phyloP scores from a whole-genome alignment of 1,284 basidiomycete genomes.

The Calocybe gambosa region DNA sequence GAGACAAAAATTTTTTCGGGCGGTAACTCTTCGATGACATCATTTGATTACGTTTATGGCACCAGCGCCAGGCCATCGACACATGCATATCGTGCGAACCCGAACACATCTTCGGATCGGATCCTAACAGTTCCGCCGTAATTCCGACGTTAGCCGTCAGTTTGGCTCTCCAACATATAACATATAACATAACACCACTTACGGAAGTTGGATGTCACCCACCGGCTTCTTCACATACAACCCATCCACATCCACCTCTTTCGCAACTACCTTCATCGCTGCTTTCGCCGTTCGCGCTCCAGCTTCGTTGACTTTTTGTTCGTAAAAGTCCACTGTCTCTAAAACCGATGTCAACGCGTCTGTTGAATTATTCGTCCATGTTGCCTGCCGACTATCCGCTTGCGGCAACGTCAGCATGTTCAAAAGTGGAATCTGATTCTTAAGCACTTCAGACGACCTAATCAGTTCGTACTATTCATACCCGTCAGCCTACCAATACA shows the following conservation, averaged over 20 bases:
- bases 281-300: constrained; percentile 41
- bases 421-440: constrained; percentile 40
- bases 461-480: constrained; percentile 54
- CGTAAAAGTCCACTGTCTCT: constrained; percentile 42
- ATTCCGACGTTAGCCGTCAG: constrained; percentile 15
- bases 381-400: constrained; percentile 12
- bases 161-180: background rate
- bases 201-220: constrained; percentile 40
- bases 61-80: constrained; percentile 48
- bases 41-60: constrained; percentile 31
- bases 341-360: constrained; percentile 39
- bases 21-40: constrained; percentile 14
- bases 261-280: constrained; percentile 46
- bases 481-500: constrained; percentile 1
- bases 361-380: constrained; percentile 24
- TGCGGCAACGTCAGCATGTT: constrained; percentile 31
- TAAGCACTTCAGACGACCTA: constrained; percentile 41
- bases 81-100: constrained; percentile 49
- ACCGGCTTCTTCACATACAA: constrained; percentile 34
- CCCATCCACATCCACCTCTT: constrained; percentile 56
- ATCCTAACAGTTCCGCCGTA: constrained; percentile 6
- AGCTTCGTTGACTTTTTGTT: constrained; percentile 40
- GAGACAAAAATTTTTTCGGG: constrained; percentile 34
- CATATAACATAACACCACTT: constrained; percentile 22
- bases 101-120: constrained; percentile 43